These are phyloP conservation scores for Rehmannia glutinosa DNA, from an alignment of 257 asterid species.

Conservation along the genomic window DNA sequence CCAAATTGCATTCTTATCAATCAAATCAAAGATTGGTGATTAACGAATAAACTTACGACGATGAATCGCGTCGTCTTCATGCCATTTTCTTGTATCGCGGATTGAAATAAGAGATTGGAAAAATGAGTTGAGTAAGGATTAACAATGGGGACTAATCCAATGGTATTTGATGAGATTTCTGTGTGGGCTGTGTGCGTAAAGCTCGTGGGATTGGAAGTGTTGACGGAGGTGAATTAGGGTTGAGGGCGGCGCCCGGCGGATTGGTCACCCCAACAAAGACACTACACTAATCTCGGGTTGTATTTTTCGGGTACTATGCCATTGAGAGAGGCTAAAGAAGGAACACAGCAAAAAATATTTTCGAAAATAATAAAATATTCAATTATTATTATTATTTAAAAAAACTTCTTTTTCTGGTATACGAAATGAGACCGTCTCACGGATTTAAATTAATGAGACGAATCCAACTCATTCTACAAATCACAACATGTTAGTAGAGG, in stretches of 20 bases:
- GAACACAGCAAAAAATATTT: too few relatives aligned
- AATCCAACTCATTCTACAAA: too few relatives aligned
- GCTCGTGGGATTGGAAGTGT: not conserved
- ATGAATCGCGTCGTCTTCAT: constrained; percentile 17
- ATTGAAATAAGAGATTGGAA: not conserved
- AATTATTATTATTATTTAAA: too few relatives aligned
- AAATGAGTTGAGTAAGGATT: not conserved
- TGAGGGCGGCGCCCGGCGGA: constrained; percentile 20
- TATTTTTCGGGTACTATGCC: too few relatives aligned
- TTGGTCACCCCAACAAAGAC: constrained; percentile 6
- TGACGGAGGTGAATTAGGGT: constrained; percentile 18
- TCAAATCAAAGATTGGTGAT: not conserved
- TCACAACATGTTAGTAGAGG: too few relatives aligned
- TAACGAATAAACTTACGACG: not conserved
- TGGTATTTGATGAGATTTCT: not conserved
- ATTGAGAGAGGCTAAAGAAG: too few relatives aligned
- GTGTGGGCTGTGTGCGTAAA: not conserved
- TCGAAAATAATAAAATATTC: too few relatives aligned
- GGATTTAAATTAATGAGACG: too few relatives aligned
- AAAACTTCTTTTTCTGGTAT: too few relatives aligned
- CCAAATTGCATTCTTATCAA: constrained; percentile 56
- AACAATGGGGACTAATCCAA: not conserved
- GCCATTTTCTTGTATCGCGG: constrained; percentile 22
- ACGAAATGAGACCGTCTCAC: too few relatives aligned
- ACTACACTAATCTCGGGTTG: too few relatives aligned